Conservation (phyloP, 2,329 filamentous ascomycete genomes). For the Fusarium torreyae region DNA sequence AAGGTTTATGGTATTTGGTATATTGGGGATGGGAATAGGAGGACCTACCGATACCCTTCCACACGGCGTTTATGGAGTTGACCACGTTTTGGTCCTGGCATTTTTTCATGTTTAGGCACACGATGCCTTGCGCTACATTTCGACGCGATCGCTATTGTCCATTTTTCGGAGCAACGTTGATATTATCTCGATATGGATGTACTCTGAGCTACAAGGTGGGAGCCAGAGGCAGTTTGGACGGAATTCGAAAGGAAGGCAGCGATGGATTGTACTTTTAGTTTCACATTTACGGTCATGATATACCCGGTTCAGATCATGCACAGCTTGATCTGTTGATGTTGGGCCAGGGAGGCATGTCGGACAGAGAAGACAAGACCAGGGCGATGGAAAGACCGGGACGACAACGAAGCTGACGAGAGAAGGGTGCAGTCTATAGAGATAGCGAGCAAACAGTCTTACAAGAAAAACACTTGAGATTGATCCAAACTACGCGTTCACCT, state of each 20-base stretch:
- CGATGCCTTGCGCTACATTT: slow-evolving; percentile 36
- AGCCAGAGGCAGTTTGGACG: neutral
- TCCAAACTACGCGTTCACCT: neutral
- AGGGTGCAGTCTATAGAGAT: slow-evolving; percentile 27
- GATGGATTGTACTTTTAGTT: slow-evolving; percentile 48
- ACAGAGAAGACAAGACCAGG: slow-evolving; percentile 22
- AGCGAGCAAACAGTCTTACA: slow-evolving; percentile 18
- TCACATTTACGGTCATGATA: slow-evolving; percentile 49
- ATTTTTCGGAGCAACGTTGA: slow-evolving; percentile 18
- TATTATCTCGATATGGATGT: slow-evolving; percentile 30
- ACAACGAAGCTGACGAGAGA: slow-evolving; percentile 22
- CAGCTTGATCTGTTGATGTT: slow-evolving; percentile 33
- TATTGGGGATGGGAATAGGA: slow-evolving; percentile 38
- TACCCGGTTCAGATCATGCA: slow-evolving; percentile 43
- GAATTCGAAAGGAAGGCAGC: neutral
- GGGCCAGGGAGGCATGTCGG: slow-evolving; percentile 12
- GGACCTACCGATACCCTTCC: slow-evolving; percentile 52
- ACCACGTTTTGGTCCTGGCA: slow-evolving; percentile 29
- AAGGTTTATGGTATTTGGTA: slow-evolving; percentile 39
- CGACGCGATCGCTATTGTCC: slow-evolving; percentile 43
- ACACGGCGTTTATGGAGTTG: slow-evolving; percentile 48
- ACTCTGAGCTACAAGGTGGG: slow-evolving; percentile 16
- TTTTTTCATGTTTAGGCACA: slow-evolving; percentile 28
- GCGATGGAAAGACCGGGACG: slow-evolving; percentile 29
- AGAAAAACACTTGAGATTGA: slow-evolving; percentile 36